A percentile compares a stretch with the other conserved stretches of the same genome.
Evolutionary conservation across 2,329 filamentous ascomycete species (phyloP).

Genomic region (Knoxdaviesia proteae): DNA sequence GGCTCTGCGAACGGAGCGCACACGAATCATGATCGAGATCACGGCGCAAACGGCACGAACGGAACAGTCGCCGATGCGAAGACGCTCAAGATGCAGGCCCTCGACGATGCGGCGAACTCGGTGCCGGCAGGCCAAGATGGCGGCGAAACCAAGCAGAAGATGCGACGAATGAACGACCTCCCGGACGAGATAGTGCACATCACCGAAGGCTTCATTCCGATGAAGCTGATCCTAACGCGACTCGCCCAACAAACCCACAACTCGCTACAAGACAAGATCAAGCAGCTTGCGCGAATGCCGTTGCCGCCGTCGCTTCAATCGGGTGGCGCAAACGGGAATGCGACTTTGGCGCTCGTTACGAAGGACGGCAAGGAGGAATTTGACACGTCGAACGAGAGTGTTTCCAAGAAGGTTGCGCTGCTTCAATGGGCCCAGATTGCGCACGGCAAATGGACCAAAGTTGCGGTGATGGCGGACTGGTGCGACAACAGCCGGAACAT

Average conservation of each 20-base stretch:
- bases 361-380: constrained; percentile 7
- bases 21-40: constrained; percentile 33
- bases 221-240: constrained; percentile 55
- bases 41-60: constrained; percentile 21
- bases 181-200: constrained; percentile 50
- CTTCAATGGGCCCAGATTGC: constrained; percentile 61
- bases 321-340: constrained; percentile 27
- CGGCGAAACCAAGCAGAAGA: constrained; percentile 8
- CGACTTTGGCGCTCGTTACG: constrained; percentile 8
- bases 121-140: constrained; percentile 4
- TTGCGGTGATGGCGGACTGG: constrained; percentile 81
- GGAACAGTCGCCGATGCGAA: constrained; percentile 14
- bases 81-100: constrained; percentile 12
- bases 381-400: constrained; percentile 42
- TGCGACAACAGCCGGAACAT: constrained; percentile 59
- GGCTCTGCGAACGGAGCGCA: constrained; percentile 29
- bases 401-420: constrained; percentile 55
- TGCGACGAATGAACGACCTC: constrained; percentile 31
- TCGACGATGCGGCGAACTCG: constrained; percentile 2
- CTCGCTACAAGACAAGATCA: constrained; percentile 48
- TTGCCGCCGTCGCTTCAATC: constrained; percentile 19
- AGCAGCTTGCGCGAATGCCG: constrained; percentile 48
- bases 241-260: constrained; percentile 71
- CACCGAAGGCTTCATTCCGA: constrained; percentile 52
- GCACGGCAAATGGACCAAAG: constrained; percentile 80